These are phyloP conservation scores for Rhizomucor miehei DNA, from an alignment of 371 early-diverging fungal species.

Conservation along the genomic window DNA sequence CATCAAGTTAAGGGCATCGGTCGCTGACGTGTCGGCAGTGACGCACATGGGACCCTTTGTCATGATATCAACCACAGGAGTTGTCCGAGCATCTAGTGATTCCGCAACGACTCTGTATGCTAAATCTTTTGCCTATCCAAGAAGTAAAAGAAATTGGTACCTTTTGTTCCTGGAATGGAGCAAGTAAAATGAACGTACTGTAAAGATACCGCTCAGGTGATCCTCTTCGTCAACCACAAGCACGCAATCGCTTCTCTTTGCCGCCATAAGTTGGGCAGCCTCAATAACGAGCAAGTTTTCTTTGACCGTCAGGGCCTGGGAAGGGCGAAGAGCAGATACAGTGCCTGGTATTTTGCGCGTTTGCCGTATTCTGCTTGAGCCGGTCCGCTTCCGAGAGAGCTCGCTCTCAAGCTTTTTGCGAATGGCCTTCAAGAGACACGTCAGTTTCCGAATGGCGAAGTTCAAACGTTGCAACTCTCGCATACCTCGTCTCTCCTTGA, in stretches of 20 bases:
- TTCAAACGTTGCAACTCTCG: background rate
- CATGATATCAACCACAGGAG: conserved; percentile 89
- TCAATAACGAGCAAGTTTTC: conserved; percentile 83
- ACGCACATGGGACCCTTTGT: conserved; percentile 91
- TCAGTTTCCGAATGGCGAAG: background rate
- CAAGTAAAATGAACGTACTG: conserved; percentile 43
- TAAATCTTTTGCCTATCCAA: conserved; percentile 41
- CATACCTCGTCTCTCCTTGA: conserved; percentile 43
- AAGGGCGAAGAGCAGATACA: conserved; percentile 81
- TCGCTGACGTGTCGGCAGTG: conserved; percentile 75
- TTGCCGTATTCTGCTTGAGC: conserved; percentile 23
- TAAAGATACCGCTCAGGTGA: conserved; percentile 89
- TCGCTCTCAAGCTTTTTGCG: conserved; percentile 70
- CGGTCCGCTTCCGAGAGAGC: conserved; percentile 58
- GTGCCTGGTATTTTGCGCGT: conserved; percentile 67
- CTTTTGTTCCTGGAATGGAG: background rate
- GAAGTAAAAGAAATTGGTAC: background rate
- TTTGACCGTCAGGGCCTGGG: conserved; percentile 82
- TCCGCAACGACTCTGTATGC: conserved; percentile 51
- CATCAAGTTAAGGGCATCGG: conserved; percentile 95
- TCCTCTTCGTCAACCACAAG: conserved; percentile 85
- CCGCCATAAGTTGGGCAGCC: conserved; percentile 94
- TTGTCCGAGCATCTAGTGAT: conserved; percentile 52
- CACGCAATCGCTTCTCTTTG: conserved; percentile 89
- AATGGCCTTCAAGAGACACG: conserved; percentile 45